Evolutionary conservation across 2,329 filamentous ascomycete genomes (phyloP).

Genomic region (Trichoderma guizhouense): DNA sequence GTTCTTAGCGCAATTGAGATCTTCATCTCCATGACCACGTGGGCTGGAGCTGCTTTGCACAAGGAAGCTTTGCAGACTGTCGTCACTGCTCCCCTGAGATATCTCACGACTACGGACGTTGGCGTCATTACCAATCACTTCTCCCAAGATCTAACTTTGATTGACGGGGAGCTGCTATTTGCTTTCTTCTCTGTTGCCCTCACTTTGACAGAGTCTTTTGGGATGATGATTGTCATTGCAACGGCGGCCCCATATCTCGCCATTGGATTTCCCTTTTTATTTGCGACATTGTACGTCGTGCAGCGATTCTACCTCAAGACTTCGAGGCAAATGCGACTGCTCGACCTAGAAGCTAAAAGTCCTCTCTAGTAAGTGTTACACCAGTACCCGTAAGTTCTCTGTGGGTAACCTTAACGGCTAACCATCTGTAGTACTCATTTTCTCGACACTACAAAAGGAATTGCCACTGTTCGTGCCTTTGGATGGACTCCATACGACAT

Average conservation of each 20-base stretch:
- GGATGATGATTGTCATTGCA: constrained; percentile 42
- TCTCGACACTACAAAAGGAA: constrained; percentile 16
- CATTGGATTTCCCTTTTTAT: constrained; percentile 48
- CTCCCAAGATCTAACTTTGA: not conserved
- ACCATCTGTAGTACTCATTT: constrained; percentile 8
- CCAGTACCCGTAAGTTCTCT: too few species aligned
- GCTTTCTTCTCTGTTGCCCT: constrained; percentile 26
- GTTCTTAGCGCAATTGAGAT: constrained; percentile 15
- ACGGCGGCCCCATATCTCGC: constrained; percentile 40
- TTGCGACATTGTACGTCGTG: constrained; percentile 43
- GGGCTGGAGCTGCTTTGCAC: constrained; percentile 30
- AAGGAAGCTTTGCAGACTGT: constrained; percentile 27
- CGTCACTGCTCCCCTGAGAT: too few species aligned
- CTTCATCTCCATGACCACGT: constrained; percentile 23
- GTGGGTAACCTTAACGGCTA: not conserved
- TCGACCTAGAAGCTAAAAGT: constrained; percentile 58
- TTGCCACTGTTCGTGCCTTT: constrained; percentile 19
- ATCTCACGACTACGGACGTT: too few species aligned
- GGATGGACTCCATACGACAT: constrained; percentile 8
- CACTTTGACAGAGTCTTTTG: constrained; percentile 28
- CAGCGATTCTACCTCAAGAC: constrained; percentile 58
- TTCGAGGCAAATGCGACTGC: constrained; percentile 55
- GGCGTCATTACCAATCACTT: too few species aligned
- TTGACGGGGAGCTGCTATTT: constrained; percentile 34
- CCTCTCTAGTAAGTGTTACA: constrained; percentile 30